Base-by-base conservation (phyloP, 1,139 yeast genomes). In the Nakaseomyces uthaithaninus region DNA sequence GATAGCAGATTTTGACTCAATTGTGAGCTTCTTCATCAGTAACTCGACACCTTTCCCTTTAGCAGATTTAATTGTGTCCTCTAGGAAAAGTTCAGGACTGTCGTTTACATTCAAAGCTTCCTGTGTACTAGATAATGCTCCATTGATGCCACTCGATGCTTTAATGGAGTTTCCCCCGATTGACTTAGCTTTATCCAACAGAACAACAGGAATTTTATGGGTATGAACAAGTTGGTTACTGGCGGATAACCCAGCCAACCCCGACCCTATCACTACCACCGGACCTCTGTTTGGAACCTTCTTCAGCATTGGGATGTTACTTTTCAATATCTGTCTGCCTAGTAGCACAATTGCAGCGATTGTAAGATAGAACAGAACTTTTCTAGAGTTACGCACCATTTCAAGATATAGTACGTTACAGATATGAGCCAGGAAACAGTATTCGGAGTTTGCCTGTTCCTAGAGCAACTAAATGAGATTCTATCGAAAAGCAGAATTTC, bases 141-240 rank as follows among this genome's bases (percentile, higher is more conserved):
- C 94, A 59, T 82, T 83, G 50, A 84, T 83, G 12, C 94, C 94
- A 18, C 86, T 77, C 0, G 89, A 80, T 1, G 94, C 94, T 57
- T 81, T 80, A 17, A 83, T 78, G 27, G 89, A 79, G 53, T 82
- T 83, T 3, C 94, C 94, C 42, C 89, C 84, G 33, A 80, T 65
- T 47, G 74, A 73, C 9, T 75, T 71, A 40, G 75, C 77, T 50
- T 80, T 80, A 48, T 81, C 89, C 23, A 81, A 52, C 15, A 81
- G 54, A 0, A 80, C 61, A 11, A 80, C 75, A 64, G 54, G 81
- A 66, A 40, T 77, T 73, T 58, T 53, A 38, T 50, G 47, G 39
- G 77, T 67, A 43, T 71, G 64, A 42, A 77, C 69, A 14, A 80
- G 69, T 51, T 77, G 81, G 53, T 78, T 83, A 1, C 86, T 81